Evolutionary conservation across 345 rosid species (phyloP).

Genomic region (Garcia nutans): DNA sequence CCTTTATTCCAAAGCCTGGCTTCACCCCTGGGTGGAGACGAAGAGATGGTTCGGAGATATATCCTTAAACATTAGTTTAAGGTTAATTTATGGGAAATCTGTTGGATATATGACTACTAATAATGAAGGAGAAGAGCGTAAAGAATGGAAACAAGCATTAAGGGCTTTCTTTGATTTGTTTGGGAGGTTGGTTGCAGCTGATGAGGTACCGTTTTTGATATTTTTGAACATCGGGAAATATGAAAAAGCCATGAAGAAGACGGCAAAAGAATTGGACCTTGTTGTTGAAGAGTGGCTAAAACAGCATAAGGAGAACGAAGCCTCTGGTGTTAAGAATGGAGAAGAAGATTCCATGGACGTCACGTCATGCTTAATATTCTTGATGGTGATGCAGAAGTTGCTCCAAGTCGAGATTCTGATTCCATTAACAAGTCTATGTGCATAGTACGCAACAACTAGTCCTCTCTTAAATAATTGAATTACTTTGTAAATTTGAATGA

Average conservation of each 20-base stretch:
- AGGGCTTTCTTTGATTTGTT: neutral
- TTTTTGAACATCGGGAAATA: conserved; percentile 3
- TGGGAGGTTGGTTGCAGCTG: neutral
- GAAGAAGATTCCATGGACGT: conserved; percentile 24
- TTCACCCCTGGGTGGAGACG: conserved; percentile 46
- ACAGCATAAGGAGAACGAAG: neutral
- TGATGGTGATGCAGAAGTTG: conserved; percentile 12
- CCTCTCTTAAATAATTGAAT: no score
- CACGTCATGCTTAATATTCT: conserved; percentile 23
- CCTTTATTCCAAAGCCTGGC: no score
- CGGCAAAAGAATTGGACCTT: neutral
- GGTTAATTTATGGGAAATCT: conserved; percentile 24
- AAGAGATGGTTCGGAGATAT: conserved; percentile 33
- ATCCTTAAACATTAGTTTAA: conserved; percentile 29
- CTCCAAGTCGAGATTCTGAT: conserved; percentile 18
- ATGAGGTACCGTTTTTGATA: conserved; percentile 16
- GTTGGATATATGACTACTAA: neutral
- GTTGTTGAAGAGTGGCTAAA: conserved; percentile 5
- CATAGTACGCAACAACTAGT: conserved; percentile 10
- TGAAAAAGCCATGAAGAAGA: conserved; percentile 9
- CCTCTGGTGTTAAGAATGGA: neutral
- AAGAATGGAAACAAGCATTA: conserved; percentile 1
- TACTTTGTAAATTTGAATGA: no score
- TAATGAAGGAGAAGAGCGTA: neutral
- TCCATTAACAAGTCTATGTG: conserved; percentile 32